Evolutionary conservation across 2,329 filamentous ascomycete species (phyloP), one percentile per base, ranked within the genome.

Genomic region (Tolypocladium paradoxum): DNA sequence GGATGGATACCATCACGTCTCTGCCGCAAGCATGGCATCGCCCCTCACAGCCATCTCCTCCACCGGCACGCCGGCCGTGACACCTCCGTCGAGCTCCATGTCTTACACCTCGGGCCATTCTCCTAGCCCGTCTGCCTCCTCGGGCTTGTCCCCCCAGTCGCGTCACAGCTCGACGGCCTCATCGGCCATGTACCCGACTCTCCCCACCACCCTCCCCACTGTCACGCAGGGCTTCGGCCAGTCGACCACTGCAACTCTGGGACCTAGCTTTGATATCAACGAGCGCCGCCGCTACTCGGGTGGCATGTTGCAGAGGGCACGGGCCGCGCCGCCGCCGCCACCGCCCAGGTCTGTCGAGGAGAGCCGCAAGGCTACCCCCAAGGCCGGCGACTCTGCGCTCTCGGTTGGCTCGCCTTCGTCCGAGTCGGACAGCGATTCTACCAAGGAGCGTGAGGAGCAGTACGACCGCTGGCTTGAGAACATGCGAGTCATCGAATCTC

Each of bases 21-120:
- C 73, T 29, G 74, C 76, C 7, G 76, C 75, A n/a, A 77, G 77
- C 61, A 77, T 83, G 68, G 78, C 79, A 33, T 85, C 83, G 29
- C 83, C 83, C 22, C 63, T 82, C 59, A 79, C 76, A 33, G 76
- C 76, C 18, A 72, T 81, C 48, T 79, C 79, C 40, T 83, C 81
- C 24, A 78, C 79, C 40, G 85, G 87, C 56, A 91, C 87, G 16
- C 87, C 88, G 11, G 87, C 86, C 11, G 77, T 90, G 57, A 91
- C 87, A 3, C 88, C 87, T 8, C 84, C 87, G 0, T 88, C 85
- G 12, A 88, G 84, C 66, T 79, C 83, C 53, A 77, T 89, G 64
- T 90, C 87, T 0, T 90, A 90, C 71, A 84, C 82, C 38, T 89
- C 87, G 12, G 84, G 84, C 48, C 86, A 90, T 66, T 91, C 87